Percentiles rank a stretch among this genome's conserved stretches.
phyloP scores from a whole-genome alignment of 139 green algal genomes.

The Chlamydomonas sp. region DNA sequence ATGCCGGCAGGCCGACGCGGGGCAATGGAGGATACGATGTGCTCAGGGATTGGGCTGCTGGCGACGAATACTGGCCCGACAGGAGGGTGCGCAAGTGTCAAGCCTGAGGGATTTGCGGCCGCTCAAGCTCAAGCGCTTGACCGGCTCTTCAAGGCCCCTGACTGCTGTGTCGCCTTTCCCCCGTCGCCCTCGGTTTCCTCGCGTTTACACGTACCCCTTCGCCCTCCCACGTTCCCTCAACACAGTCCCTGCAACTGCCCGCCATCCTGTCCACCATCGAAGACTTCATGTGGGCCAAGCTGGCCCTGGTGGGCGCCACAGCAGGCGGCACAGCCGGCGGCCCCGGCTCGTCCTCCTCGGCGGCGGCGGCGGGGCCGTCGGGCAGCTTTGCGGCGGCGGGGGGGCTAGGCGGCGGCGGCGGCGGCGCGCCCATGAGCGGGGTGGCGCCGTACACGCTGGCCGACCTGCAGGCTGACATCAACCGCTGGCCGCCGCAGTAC shows the following conservation, averaged over 20 bases:
- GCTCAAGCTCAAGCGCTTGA: too few relatives aligned
- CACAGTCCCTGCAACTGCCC: slow-evolving; percentile 38
- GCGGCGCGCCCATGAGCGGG: not conserved
- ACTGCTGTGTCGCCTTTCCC: too few relatives aligned
- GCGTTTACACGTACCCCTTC: not conserved
- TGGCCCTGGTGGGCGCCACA: slow-evolving; percentile 64
- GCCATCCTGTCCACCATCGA: slow-evolving; percentile 89
- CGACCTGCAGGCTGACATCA: slow-evolving; percentile 84
- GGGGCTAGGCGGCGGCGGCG: not conserved
- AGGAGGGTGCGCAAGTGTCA: too few relatives aligned
- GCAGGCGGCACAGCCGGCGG: not conserved
- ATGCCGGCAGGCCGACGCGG: too few relatives aligned
- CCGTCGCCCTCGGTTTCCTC: too few relatives aligned
- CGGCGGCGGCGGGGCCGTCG: not conserved
- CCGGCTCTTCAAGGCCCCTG: too few relatives aligned
- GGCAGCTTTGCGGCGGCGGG: slow-evolving; percentile 2
- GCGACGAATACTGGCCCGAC: too few relatives aligned
- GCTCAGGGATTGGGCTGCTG: too few relatives aligned
- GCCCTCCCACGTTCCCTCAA: too few relatives aligned
- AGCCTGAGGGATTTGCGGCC: too few relatives aligned
- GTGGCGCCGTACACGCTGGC: slow-evolving; percentile 58
- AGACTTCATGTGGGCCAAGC: slow-evolving; percentile 93
- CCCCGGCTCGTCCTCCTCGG: not conserved
- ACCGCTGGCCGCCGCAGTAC: slow-evolving; percentile 80
- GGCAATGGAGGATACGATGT: too few relatives aligned